A percentile compares a stretch with the other conserved stretches of the same genome.
These are phyloP conservation scores for Sabuloglossum arenarium DNA, from an alignment of 495 filamentous ascomycete species.

Conservation along the genomic window DNA sequence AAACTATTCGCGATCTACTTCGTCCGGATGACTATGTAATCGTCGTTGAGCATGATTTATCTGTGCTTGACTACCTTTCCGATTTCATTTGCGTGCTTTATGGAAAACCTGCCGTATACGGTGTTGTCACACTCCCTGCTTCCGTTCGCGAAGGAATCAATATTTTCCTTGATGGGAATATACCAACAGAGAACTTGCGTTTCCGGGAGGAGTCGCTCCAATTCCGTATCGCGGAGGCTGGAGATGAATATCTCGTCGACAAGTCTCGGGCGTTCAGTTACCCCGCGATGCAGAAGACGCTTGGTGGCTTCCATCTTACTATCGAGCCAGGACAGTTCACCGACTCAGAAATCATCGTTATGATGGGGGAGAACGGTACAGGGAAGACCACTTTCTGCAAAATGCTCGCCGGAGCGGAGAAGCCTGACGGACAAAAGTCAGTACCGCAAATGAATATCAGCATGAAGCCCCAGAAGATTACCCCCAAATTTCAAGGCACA, in stretches of 20 bases:
- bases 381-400: slow-evolving; percentile 96
- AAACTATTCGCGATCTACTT: slow-evolving; percentile 74
- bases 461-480: slow-evolving; percentile 99
- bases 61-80: slow-evolving; percentile 91
- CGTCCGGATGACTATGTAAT: slow-evolving; percentile 88
- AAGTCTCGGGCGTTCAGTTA: slow-evolving; percentile 70
- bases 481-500: slow-evolving; percentile 90
- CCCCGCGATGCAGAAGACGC: slow-evolving; percentile 80
- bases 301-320: slow-evolving; percentile 69
- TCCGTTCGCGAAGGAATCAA: slow-evolving; percentile 99
- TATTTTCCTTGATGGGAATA: slow-evolving; percentile 95
- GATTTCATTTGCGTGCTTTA: slow-evolving; percentile 97
- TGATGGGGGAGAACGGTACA: slow-evolving; percentile 98
- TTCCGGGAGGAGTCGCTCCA: slow-evolving; percentile 95
- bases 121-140: slow-evolving; percentile 90
- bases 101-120: slow-evolving; percentile 83
- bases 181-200: slow-evolving; percentile 93
- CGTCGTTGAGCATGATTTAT: slow-evolving; percentile 96
- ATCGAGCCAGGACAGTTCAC: slow-evolving; percentile 77
- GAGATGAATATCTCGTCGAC: slow-evolving; percentile 77
- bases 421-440: slow-evolving; percentile 56
- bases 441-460: slow-evolving; percentile 89
- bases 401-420: slow-evolving; percentile 78
- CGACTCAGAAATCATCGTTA: slow-evolving; percentile 93
- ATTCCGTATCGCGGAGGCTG: slow-evolving; percentile 84